Evolutionary conservation across 371 early-diverging fungal genomes (phyloP).

Genomic region (Paraphysoderma sedebokerense): DNA sequence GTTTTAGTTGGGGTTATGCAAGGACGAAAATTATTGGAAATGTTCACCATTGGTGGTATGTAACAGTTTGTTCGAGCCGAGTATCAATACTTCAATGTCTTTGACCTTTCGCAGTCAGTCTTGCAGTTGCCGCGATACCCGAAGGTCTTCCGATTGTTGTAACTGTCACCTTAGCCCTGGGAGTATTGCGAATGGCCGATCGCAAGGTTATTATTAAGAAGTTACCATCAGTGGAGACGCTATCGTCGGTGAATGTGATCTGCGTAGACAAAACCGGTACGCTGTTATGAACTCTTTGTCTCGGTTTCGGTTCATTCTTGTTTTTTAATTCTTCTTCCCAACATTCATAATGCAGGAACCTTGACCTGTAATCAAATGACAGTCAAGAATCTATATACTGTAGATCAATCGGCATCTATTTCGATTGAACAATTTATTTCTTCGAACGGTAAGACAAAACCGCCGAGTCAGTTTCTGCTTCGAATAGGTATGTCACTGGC

Average conservation of each 20-base stretch:
- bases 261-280: constrained; percentile 87
- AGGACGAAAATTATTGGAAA: constrained; percentile 73
- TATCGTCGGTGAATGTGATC: constrained; percentile 77
- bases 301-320: neutral
- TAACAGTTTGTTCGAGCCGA: no score
- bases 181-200: constrained; percentile 78
- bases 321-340: neutral
- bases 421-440: no score
- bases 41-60: constrained; percentile 78
- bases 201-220: constrained; percentile 76
- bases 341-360: constrained; percentile 28
- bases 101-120: constrained; percentile 46
- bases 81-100: neutral
- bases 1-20: constrained; percentile 75
- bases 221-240: constrained; percentile 72
- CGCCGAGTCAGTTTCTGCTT: no score
- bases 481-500: no score
- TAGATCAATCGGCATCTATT: constrained; percentile 11
- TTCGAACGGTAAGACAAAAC: no score
- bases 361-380: constrained; percentile 76
- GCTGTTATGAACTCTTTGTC: neutral
- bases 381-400: constrained; percentile 47
- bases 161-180: constrained; percentile 74
- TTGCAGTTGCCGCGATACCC: constrained; percentile 90
- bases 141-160: constrained; percentile 88